Percentiles rank a stretch among this genome's conserved stretches.
These are phyloP conservation scores for Kodamaea fukazawae DNA, from an alignment of 805 yeast genomes.

Conservation along the genomic window DNA sequence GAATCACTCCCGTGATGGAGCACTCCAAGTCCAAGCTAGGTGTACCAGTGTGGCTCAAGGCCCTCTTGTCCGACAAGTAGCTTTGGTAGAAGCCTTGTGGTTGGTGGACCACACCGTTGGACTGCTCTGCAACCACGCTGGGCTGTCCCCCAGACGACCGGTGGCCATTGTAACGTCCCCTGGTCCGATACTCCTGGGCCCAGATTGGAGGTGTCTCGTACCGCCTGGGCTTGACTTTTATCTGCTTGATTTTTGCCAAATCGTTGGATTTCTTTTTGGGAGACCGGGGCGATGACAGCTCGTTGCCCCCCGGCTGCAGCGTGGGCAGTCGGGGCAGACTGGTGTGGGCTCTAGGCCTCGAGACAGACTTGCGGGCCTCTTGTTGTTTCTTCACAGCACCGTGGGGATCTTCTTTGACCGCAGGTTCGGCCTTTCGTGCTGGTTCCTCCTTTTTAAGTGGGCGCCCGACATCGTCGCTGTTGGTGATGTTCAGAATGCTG, in stretches of 20 bases:
- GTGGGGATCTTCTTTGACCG: conserved; percentile 25
- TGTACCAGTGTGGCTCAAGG: conserved; percentile 31
- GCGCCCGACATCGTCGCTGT: conserved; percentile 45
- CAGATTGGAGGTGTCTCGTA: conserved; percentile 71
- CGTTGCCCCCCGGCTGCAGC: conserved; percentile 10
- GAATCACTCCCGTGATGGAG: conserved; percentile 71
- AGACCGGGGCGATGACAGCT: too few relatives aligned
- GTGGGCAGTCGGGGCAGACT: conserved; percentile 5
- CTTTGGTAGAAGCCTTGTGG: conserved; percentile 2
- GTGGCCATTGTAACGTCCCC: conserved; percentile 7
- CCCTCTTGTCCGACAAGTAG: conserved; percentile 14
- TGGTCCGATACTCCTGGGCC: conserved; percentile 66
- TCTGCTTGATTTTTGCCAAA: conserved; percentile 22
- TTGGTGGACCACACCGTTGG: not conserved
- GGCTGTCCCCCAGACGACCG: not conserved
- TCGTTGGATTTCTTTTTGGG: conserved; percentile 18
- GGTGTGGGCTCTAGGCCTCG: conserved; percentile 21
- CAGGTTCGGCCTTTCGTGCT: conserved; percentile 15
- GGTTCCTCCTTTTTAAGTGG: conserved; percentile 37
- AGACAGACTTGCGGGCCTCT: conserved; percentile 19
- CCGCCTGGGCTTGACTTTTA: conserved; percentile 52
- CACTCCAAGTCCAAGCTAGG: conserved; percentile 40
- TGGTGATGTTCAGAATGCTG: conserved; percentile 34
- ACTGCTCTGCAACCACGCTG: not conserved
- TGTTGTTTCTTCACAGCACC: conserved; percentile 22